Conservation (phyloP, 108 stramenopile genomes). For the Thalassiosira profunda region DNA sequence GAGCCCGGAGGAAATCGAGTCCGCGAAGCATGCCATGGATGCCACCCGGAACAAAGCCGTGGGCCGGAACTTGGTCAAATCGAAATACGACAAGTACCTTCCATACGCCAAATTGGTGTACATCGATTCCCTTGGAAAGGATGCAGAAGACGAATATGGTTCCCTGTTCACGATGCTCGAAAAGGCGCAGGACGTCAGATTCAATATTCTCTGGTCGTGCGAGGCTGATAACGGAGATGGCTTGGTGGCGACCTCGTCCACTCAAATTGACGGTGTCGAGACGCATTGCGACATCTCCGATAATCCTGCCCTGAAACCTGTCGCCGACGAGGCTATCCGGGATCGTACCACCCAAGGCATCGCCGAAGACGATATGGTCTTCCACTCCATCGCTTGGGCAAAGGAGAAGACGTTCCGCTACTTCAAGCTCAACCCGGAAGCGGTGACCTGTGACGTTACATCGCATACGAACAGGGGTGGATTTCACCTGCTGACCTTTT, state of each 20-base stretch:
- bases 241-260: too few species aligned
- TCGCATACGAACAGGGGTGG: background rate
- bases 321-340: background rate
- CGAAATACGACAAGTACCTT: too few species aligned
- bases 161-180: too few species aligned
- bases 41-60: background rate
- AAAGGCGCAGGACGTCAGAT: too few species aligned
- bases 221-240: too few species aligned
- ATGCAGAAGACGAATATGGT: too few species aligned
- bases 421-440: background rate
- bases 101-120: too few species aligned
- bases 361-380: background rate
- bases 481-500: conserved; percentile 9
- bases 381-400: background rate
- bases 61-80: background rate
- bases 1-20: background rate
- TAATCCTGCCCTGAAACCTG: too few species aligned
- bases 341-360: background rate
- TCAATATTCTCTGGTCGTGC: too few species aligned
- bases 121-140: too few species aligned
- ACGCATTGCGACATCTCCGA: too few species aligned
- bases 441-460: background rate
- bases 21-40: background rate
- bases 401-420: background rate
- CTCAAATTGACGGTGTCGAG: too few species aligned